Evolutionary conservation across 768 basidiomycete genomes (phyloP), one percentile per base, ranked within the genome.

Genomic region (Mycena galopus): DNA sequence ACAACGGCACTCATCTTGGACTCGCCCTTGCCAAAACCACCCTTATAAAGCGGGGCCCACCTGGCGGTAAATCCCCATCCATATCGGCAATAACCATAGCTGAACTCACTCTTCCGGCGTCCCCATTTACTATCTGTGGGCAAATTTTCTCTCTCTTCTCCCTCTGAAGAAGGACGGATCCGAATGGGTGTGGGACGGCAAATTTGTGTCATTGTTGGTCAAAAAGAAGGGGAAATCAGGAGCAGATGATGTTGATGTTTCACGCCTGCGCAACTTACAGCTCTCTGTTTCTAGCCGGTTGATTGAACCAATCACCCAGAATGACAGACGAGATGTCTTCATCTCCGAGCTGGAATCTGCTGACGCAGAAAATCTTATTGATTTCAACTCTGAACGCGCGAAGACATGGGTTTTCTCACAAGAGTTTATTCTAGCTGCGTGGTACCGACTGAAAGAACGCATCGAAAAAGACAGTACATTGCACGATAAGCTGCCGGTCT

Each of bases 261-360:
- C 9, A 37, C n/a, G n/a, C n/a, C n/a, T n/a, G n/a, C 12, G 12
- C 6, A 67, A 67, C 23, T 30, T 67, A 2, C 65, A 67, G 30
- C 10, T 67, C 56, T n/a, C 65, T 6, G 65, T 67, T 19, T 47
- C 65, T 11, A 67, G 55, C 42, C 25, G 56, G 3, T 56, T 67
- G 4, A 47, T 67, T 50, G 39, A 67, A n/a, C n/a, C n/a, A n/a
- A n/a, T n/a, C n/a, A n/a, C n/a, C n/a, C n/a, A n/a, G n/a, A n/a
- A n/a, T n/a, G n/a, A n/a, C n/a, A n/a, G n/a, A n/a, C n/a, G n/a
- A n/a, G n/a, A n/a, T n/a, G n/a, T n/a, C n/a, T n/a, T n/a, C n/a
- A n/a, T n/a, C n/a, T n/a, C n/a, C n/a, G n/a, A n/a, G n/a, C n/a
- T n/a, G n/a, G n/a, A n/a, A n/a, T n/a, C n/a, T n/a, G n/a, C n/a